A percentile compares a stretch with the other conserved stretches of the same genome.
Evolutionary conservation across 164 flowering plant species (phyloP).

Genomic region (Amborella trichopoda): DNA sequence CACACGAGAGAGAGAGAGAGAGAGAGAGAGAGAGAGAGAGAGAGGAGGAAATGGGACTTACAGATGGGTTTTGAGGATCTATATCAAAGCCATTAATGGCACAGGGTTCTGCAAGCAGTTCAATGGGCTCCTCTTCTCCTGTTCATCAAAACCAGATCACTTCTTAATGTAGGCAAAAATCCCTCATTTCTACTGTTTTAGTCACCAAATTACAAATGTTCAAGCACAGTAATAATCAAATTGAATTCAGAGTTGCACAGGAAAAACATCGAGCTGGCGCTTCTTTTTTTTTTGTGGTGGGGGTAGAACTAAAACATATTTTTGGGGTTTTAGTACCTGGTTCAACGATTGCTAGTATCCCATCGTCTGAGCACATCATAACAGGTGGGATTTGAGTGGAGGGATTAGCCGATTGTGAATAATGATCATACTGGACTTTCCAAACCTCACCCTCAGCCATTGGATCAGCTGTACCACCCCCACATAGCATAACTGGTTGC

Average conservation of each 20-base stretch:
- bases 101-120: slow-evolving; percentile 75
- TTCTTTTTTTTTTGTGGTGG: no score
- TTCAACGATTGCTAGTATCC: slow-evolving; percentile 68
- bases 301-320: no score
- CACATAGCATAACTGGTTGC: slow-evolving; percentile 62
- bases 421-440: slow-evolving; percentile 78
- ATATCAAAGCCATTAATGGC: slow-evolving; percentile 89
- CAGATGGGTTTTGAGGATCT: slow-evolving; percentile 71
- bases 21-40: not conserved
- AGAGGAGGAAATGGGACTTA: slow-evolving; percentile 17
- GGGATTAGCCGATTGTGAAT: slow-evolving; percentile 30
- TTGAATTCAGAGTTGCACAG: no score
- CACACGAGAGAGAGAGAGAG: no score
- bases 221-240: no score
- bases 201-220: no score
- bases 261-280: no score
- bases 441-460: slow-evolving; percentile 76
- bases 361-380: slow-evolving; percentile 90
- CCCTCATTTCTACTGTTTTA: no score
- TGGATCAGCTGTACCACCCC: slow-evolving; percentile 22
- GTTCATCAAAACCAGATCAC: not conserved
- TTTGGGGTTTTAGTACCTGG: no score
- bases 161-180: no score
- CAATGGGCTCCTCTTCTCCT: slow-evolving; percentile 67
- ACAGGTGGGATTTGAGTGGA: slow-evolving; percentile 47